Evolutionary conservation across 2,329 filamentous ascomycete species (phyloP).

Genomic region (Pseudogymnoascus sp.): DNA sequence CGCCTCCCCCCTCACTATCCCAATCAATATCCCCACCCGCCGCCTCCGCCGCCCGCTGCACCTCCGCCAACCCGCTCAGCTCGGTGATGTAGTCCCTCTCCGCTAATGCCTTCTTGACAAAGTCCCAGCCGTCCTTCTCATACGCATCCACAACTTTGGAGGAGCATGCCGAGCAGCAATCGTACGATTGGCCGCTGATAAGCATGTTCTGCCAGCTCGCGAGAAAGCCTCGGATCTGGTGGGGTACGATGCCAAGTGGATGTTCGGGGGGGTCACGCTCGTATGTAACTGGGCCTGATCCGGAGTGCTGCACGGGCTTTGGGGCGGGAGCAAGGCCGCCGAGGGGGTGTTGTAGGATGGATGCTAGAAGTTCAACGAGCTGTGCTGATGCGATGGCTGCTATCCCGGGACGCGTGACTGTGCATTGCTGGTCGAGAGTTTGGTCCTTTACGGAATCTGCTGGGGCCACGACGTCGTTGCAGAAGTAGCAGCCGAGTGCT

Average conservation of each 20-base stretch:
- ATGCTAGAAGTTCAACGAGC: constrained; percentile 82
- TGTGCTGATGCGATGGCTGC: constrained; percentile 87
- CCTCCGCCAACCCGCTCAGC: constrained; percentile 63
- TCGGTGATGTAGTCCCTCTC: constrained; percentile 74
- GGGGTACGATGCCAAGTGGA: constrained; percentile 62
- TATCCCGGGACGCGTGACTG: constrained; percentile 86
- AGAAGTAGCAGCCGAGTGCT: constrained; percentile 92
- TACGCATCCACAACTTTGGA: constrained; percentile 61
- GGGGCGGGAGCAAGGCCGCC: constrained; percentile 55
- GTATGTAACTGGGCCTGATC: constrained; percentile 29
- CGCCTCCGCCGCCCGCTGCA: constrained; percentile 51
- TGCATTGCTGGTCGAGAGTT: constrained; percentile 96
- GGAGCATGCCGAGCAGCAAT: constrained; percentile 75
- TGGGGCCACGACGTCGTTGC: constrained; percentile 93
- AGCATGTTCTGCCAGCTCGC: constrained; percentile 65
- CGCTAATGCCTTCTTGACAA: constrained; percentile 64
- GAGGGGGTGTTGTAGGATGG: constrained; percentile 76
- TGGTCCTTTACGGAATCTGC: constrained; percentile 89
- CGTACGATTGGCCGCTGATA: constrained; percentile 66
- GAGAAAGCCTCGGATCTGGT: constrained; percentile 72
- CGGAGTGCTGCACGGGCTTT: constrained; percentile 28
- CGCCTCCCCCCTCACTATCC: constrained; percentile 42
- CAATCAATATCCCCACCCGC: constrained; percentile 46
- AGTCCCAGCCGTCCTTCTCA: constrained; percentile 60
- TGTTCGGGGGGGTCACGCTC: constrained; percentile 49